phyloP scores from a whole-genome alignment of 805 yeast species.

The Hanseniaspora singularis region DNA sequence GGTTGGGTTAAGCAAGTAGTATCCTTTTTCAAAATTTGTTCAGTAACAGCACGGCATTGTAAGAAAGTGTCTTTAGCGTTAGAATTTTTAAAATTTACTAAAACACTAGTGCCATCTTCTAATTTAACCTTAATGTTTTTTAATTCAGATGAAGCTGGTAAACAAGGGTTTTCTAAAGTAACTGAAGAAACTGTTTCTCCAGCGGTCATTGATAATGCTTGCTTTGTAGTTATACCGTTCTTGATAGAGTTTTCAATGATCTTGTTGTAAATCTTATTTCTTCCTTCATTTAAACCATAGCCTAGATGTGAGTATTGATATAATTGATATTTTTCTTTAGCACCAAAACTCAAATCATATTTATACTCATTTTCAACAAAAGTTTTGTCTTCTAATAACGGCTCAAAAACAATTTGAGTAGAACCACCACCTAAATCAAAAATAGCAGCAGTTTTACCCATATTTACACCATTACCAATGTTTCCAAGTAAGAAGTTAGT shows the following conservation, averaged over 20 bases:
- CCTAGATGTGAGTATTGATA: conserved; percentile 95
- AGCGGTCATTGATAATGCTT: conserved; percentile 24
- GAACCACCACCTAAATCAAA: conserved; percentile 98
- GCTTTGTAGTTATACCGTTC: conserved; percentile 31
- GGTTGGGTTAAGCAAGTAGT: conserved; percentile 61
- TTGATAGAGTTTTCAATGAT: conserved; percentile 45
- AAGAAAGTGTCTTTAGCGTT: conserved; percentile 41
- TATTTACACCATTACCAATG: conserved; percentile 62
- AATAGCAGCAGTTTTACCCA: conserved; percentile 79
- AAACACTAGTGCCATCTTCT: conserved; percentile 36
- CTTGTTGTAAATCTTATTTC: conserved; percentile 62
- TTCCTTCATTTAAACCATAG: conserved; percentile 89
- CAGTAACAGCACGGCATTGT: conserved; percentile 81
- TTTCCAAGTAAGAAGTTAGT: conserved; percentile 87
- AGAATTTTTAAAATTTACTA: conserved; percentile 57
- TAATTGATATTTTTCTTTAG: conserved; percentile 52
- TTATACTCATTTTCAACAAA: conserved; percentile 84
- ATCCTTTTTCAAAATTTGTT: conserved; percentile 71
- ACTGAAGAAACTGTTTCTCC: conserved; percentile 25
- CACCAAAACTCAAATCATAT: conserved; percentile 69
- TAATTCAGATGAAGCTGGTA: conserved; percentile 65
- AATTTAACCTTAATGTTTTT: conserved; percentile 49
- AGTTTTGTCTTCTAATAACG: conserved; percentile 51
- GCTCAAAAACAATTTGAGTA: conserved; percentile 97
- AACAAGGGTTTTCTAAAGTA: conserved; percentile 63